Percentiles rank a stretch among this genome's conserved stretches.
These are phyloP conservation scores for Lasiosphaeria miniovina DNA, from an alignment of 495 filamentous ascomycete genomes.

Conservation along the genomic window DNA sequence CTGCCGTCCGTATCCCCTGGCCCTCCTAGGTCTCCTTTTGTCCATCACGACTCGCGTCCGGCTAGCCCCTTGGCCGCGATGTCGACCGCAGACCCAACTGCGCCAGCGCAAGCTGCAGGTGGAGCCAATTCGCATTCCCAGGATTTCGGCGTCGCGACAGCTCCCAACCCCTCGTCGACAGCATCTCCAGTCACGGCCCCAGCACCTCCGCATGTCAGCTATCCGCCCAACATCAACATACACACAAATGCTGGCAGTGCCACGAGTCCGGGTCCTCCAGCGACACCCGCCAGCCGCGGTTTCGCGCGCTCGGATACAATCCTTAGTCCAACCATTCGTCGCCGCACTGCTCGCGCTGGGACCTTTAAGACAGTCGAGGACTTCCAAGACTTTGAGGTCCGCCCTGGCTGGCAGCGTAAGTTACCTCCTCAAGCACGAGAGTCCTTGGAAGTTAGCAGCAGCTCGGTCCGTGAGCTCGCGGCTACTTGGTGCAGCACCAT, in stretches of 20 bases:
- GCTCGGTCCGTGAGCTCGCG: no score
- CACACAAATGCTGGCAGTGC: background rate
- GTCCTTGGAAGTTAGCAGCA: no score
- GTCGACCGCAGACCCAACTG: no score
- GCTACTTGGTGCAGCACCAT: no score
- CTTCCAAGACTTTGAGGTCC: slow-evolving; percentile 40
- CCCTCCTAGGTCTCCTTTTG: no score
- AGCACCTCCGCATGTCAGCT: background rate
- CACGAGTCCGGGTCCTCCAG: background rate
- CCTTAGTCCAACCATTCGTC: slow-evolving; percentile 19
- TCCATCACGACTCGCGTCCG: no score
- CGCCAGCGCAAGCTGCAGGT: background rate
- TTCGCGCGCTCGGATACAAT: background rate
- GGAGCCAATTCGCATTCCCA: background rate
- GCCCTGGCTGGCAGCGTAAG: slow-evolving; percentile 41
- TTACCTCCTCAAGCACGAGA: background rate
- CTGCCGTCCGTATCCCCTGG: no score
- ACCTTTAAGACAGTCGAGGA: slow-evolving; percentile 43
- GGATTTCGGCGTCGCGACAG: background rate
- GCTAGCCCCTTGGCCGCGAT: no score
- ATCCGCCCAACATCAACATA: slow-evolving; percentile 4
- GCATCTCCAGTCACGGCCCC: background rate
- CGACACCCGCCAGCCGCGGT: background rate
- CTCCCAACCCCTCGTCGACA: background rate
- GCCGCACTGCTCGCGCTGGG: slow-evolving; percentile 32